Evolutionary conservation across 768 basidiomycete genomes (phyloP).

Genomic region (Macrolepiota albuminosa): DNA sequence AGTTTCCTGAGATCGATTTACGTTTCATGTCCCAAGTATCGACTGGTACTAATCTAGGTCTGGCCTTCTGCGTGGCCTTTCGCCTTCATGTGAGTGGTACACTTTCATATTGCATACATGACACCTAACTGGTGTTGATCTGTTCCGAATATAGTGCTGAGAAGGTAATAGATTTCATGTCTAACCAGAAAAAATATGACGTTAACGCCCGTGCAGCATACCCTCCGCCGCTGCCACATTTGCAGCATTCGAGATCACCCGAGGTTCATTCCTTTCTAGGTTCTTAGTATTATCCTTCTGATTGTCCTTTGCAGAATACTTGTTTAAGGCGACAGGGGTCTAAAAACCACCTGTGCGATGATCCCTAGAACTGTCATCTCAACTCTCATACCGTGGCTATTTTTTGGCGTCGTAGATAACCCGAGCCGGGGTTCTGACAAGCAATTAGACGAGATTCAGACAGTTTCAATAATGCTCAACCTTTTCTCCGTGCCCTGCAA

Average conservation of each 20-base stretch:
- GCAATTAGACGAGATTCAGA: neutral
- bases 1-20: constrained; percentile 24
- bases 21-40: neutral
- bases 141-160: constrained; percentile 39
- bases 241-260: constrained; percentile 79
- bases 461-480: constrained; percentile 15
- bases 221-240: constrained; percentile 92
- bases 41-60: constrained; percentile 26
- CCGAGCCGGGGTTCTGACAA: neutral
- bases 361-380: neutral
- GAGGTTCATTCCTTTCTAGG: constrained; percentile 41
- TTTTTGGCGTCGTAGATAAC: neutral
- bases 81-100: constrained; percentile 62
- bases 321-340: constrained; percentile 30
- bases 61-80: constrained; percentile 70
- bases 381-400: neutral
- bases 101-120: neutral
- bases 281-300: neutral
- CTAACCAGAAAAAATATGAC: neutral
- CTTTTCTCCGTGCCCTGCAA: constrained; percentile 32
- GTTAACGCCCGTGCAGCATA: constrained; percentile 47
- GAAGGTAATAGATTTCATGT: constrained; percentile 41
- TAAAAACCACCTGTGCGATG: constrained; percentile 8
- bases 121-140: neutral
- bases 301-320: constrained; percentile 27